Conservation (phyloP, 257 asterid species). For the Eucommia ulmoides region DNA sequence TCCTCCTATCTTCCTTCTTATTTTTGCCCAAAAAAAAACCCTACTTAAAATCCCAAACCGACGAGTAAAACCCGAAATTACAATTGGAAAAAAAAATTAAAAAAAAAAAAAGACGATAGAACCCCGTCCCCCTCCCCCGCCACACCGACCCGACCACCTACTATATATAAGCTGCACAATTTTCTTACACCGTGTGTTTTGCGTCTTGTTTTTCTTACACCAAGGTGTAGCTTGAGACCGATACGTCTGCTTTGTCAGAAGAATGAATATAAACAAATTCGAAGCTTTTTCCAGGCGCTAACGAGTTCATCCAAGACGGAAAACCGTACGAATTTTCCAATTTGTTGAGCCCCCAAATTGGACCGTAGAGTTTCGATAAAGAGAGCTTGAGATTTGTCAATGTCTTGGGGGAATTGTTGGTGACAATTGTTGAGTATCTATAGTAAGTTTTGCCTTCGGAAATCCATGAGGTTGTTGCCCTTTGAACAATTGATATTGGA, state of each 20-base stretch:
- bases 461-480: conserved; percentile 22
- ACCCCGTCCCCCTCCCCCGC: no score
- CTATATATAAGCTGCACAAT: conserved; percentile 13
- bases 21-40: not conserved
- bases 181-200: not conserved
- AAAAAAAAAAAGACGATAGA: not conserved
- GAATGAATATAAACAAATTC: conserved; percentile 49
- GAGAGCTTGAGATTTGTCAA: conserved; percentile 29
- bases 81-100: conserved; percentile 1
- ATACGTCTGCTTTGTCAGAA: conserved; percentile 26
- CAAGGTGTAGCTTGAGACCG: conserved; percentile 30
- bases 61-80: conserved; percentile 4
- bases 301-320: conserved; percentile 29
- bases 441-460: conserved; percentile 18
- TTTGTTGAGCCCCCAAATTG: conserved; percentile 46
- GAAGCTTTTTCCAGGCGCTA: conserved; percentile 31
- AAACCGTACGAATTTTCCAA: conserved; percentile 22
- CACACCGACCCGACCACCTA: no score
- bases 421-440: conserved; percentile 26
- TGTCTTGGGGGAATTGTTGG: conserved; percentile 31
- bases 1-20: conserved; percentile 4
- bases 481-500: conserved; percentile 17
- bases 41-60: conserved; percentile 3
- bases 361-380: conserved; percentile 35
- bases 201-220: conserved; percentile 9